Conservation (phyloP, 2,329 filamentous ascomycete species). For the Seiridium cupressi region DNA sequence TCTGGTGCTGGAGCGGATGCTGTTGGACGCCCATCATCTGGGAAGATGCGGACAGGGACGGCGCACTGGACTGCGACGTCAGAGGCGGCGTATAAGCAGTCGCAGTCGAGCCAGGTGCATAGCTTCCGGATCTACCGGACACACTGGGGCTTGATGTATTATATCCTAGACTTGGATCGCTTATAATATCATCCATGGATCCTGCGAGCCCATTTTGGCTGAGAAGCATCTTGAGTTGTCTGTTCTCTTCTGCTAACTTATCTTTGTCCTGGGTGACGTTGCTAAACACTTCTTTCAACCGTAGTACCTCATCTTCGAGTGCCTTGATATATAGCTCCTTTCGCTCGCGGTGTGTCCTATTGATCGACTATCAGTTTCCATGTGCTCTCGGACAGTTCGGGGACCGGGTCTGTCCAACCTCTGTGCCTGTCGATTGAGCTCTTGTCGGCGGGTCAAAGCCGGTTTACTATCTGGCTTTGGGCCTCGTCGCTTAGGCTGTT, state of each 20-base stretch:
- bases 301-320: conserved; percentile 86
- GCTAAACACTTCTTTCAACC: conserved; percentile 82
- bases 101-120: conserved; percentile 43
- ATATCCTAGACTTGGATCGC: conserved; percentile 46
- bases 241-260: conserved; percentile 75
- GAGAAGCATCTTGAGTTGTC: conserved; percentile 61
- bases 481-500: conserved; percentile 82
- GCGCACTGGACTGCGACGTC: conserved; percentile 38
- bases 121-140: conserved; percentile 51
- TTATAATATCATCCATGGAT: conserved; percentile 40
- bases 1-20: conserved; percentile 19
- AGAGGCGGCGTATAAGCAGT: conserved; percentile 48
- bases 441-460: conserved; percentile 85
- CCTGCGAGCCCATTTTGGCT: conserved; percentile 49
- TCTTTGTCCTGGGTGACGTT: conserved; percentile 74
- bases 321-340: conserved; percentile 96
- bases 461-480: conserved; percentile 97
- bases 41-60: conserved; percentile 34
- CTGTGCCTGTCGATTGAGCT: conserved; percentile 93
- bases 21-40: conserved; percentile 30
- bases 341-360: conserved; percentile 89
- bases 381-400: not conserved
- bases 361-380: conserved; percentile 12
- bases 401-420: conserved; percentile 54
- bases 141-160: conserved; percentile 52